These are phyloP conservation scores for Galerina marginata DNA, from an alignment of 768 basidiomycete genomes.

Conservation along the genomic window DNA sequence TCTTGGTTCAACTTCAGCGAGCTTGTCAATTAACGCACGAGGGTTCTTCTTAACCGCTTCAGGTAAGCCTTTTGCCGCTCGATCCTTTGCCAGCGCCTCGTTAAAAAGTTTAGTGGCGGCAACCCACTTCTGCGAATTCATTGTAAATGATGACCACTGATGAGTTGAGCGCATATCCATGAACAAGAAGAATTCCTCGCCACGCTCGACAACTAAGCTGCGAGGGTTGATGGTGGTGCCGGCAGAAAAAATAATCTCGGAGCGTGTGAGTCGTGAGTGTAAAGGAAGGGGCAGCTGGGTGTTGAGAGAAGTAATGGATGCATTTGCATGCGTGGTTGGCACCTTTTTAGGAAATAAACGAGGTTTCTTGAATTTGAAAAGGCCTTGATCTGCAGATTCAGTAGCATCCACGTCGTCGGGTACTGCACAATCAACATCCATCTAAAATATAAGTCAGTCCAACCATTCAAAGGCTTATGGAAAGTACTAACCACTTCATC, in stretches of 20 bases:
- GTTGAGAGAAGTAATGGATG: too few relatives aligned
- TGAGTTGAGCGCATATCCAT: slow-evolving; percentile 13
- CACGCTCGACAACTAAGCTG: neutral
- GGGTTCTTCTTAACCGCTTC: slow-evolving; percentile 7
- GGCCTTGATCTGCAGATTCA: neutral
- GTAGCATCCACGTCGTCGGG: too few relatives aligned
- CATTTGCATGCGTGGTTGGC: too few relatives aligned
- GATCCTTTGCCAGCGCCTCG: neutral
- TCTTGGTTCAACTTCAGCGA: slow-evolving; percentile 3
- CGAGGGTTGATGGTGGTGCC: slow-evolving; percentile 7
- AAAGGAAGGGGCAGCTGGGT: neutral
- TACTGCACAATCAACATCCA: too few relatives aligned
- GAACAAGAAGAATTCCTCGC: slow-evolving; percentile 13
- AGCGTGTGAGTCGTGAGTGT: slow-evolving; percentile 1
- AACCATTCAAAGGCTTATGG: too few relatives aligned
- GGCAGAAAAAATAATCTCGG: slow-evolving; percentile 2
- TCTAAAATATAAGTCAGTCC: too few relatives aligned
- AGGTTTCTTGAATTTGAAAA: neutral
- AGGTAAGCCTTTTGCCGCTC: neutral
- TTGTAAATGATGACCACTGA: slow-evolving; percentile 10
- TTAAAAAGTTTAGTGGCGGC: slow-evolving; percentile 4
- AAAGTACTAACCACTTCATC: too few relatives aligned
- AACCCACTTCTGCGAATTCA: slow-evolving; percentile 12
- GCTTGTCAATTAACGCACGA: slow-evolving; percentile 9
- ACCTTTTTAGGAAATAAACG: too few relatives aligned